Conservation (phyloP, 192 early-diverging fungal species). For the Umbelopsis vinacea region DNA sequence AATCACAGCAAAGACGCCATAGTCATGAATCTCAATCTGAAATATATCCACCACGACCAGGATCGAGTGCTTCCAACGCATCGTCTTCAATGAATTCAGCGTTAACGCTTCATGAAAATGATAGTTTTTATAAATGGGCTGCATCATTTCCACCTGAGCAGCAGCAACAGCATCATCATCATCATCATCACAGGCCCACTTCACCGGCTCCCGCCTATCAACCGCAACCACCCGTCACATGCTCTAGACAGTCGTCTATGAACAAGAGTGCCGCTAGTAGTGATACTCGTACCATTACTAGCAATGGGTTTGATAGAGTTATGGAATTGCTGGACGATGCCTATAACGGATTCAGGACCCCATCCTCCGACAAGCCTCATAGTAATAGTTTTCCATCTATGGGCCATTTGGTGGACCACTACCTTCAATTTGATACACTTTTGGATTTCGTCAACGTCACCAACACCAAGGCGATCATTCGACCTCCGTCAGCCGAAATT, state of each 20-base stretch:
- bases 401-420: constrained; percentile 19
- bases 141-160: constrained; percentile 19
- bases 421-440: constrained; percentile 31
- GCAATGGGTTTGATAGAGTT: constrained; percentile 22
- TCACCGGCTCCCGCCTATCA: constrained; percentile 14
- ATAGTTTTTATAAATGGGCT: constrained; percentile 24
- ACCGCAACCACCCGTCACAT: not conserved
- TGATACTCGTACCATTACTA: constrained; percentile 8
- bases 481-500: constrained; percentile 11
- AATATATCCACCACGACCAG: constrained; percentile 19
- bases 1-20: not conserved
- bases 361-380: not conserved
- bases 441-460: constrained; percentile 38
- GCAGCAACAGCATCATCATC: not conserved
- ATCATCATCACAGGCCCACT: not conserved
- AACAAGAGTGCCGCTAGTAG: constrained; percentile 7
- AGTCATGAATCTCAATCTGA: constrained; percentile 13
- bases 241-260: constrained; percentile 10
- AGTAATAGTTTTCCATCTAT: constrained; percentile 9
- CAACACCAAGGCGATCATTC: constrained; percentile 30
- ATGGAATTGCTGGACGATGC: constrained; percentile 27
- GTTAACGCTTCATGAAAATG: constrained; percentile 14
- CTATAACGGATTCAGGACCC: constrained; percentile 24
- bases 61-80: constrained; percentile 14
- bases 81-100: constrained; percentile 8